Evolutionary conservation across 2,329 filamentous ascomycete species (phyloP).

Genomic region (Cercospora berteroae): DNA sequence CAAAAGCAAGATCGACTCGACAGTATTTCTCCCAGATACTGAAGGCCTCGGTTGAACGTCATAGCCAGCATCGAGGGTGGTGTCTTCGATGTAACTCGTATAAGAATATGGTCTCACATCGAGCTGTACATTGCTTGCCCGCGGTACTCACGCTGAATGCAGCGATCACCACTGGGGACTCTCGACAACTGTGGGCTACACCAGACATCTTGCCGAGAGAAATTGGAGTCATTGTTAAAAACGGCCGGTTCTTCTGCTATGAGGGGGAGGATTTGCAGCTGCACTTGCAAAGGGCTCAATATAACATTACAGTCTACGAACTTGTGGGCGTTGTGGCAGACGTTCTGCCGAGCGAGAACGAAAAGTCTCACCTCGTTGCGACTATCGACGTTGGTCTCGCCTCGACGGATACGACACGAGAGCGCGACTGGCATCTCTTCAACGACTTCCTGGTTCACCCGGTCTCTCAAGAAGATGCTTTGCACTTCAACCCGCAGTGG

Average conservation of each 20-base stretch:
- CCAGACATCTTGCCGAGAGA: conserved; percentile 91
- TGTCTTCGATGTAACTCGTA: conserved; percentile 89
- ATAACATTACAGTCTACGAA: conserved; percentile 85
- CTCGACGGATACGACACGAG: conserved; percentile 54
- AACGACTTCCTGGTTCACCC: conserved; percentile 93
- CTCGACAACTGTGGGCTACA: conserved; percentile 79
- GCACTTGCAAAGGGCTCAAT: conserved; percentile 74
- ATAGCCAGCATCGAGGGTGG: conserved; percentile 88
- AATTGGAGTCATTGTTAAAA: conserved; percentile 85
- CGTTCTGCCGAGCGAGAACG: conserved; percentile 79
- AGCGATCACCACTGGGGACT: conserved; percentile 69
- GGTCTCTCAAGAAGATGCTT: conserved; percentile 75
- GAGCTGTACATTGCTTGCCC: conserved; percentile 78
- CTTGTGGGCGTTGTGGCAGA: conserved; percentile 86
- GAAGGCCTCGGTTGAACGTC: conserved; percentile 87
- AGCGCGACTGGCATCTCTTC: conserved; percentile 88
- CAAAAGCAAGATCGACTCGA: conserved; percentile 33
- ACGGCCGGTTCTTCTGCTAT: conserved; percentile 91
- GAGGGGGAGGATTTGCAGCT: conserved; percentile 85
- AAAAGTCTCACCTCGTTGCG: conserved; percentile 87
- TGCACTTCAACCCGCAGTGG: conserved; percentile 87
- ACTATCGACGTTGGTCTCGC: conserved; percentile 79
- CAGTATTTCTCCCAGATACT: conserved; percentile 77
- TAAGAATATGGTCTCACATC: conserved; percentile 79
- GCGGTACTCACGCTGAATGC: conserved; percentile 84